Conservation (phyloP, 306 rosid genomes). For the Pyrus pyrifolia region DNA sequence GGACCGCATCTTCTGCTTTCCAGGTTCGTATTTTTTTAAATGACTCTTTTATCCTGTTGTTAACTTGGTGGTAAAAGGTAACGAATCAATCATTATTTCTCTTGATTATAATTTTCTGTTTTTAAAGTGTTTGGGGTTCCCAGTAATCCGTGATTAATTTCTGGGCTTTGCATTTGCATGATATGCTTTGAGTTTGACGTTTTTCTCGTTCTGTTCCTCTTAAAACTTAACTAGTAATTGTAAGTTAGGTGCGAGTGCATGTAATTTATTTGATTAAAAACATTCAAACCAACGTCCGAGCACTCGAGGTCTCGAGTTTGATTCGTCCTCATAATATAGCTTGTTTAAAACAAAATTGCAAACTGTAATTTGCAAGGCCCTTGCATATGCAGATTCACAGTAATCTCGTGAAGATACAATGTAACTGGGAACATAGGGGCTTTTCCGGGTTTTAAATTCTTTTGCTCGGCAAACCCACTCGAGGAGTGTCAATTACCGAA, state of each 20-base stretch:
- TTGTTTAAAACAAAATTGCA: neutral
- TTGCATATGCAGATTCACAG: too few species aligned
- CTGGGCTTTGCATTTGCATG: neutral
- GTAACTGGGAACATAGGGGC: too few species aligned
- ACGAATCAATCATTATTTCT: neutral
- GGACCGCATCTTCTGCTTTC: conserved; percentile 84
- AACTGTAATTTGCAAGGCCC: neutral
- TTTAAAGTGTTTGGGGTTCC: too few species aligned
- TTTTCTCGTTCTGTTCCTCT: neutral
- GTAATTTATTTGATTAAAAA: too few species aligned
- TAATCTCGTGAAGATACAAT: neutral
- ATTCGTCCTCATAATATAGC: neutral
- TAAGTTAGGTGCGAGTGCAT: too few species aligned
- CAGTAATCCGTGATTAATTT: neutral
- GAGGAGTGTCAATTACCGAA: neutral
- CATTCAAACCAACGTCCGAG: too few species aligned
- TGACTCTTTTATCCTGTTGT: neutral
- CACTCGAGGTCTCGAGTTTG: too few species aligned
- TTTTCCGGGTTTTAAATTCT: neutral
- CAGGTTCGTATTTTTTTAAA: conserved; percentile 37
- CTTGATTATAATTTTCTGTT: neutral
- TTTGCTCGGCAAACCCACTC: neutral
- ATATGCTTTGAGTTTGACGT: neutral
- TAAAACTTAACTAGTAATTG: neutral
- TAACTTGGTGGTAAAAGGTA: neutral